phyloP scores from a whole-genome alignment of 352 stramenopile genomes.

The Blastocystis sp. region DNA sequence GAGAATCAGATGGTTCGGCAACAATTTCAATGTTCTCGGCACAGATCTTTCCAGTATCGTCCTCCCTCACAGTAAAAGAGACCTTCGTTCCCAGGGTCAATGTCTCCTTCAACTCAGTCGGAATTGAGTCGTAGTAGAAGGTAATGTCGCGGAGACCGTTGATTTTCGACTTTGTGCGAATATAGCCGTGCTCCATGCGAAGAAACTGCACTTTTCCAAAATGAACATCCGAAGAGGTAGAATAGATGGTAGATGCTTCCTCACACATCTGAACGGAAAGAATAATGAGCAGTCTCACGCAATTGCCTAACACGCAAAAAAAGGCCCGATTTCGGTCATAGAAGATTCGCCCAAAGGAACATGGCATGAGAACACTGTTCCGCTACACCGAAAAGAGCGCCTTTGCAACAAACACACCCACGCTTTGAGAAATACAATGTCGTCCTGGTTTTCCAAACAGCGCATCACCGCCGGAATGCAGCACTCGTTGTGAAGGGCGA shows the following conservation, averaged over 20 bases:
- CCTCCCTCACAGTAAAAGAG: slow-evolving; percentile 25
- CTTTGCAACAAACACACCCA: slow-evolving; percentile 36
- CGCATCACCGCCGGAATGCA: slow-evolving; percentile 60
- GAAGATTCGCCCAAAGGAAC: no score
- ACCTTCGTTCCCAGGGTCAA: slow-evolving; percentile 38
- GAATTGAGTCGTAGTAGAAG: slow-evolving; percentile 46
- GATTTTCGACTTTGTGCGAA: slow-evolving; percentile 60
- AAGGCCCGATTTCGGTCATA: no score
- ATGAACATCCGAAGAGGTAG: background rate
- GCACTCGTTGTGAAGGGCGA: slow-evolving; percentile 48
- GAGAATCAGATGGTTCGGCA: background rate
- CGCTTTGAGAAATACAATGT: slow-evolving; percentile 52
- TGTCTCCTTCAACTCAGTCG: slow-evolving; percentile 22
- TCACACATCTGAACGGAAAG: background rate
- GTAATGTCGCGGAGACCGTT: slow-evolving; percentile 51
- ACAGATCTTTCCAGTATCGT: slow-evolving; percentile 38
- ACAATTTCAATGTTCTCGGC: slow-evolving; percentile 60
- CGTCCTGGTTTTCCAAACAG: background rate
- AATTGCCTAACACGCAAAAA: no score
- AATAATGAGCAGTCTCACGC: no score
- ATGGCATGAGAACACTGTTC: no score
- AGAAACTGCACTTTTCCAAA: slow-evolving; percentile 62
- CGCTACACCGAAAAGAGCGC: background rate
- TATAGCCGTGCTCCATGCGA: slow-evolving; percentile 48
- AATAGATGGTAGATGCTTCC: background rate